Evolutionary conservation across 352 stramenopile species (phyloP).

Genomic region (Phytophthora syringae): DNA sequence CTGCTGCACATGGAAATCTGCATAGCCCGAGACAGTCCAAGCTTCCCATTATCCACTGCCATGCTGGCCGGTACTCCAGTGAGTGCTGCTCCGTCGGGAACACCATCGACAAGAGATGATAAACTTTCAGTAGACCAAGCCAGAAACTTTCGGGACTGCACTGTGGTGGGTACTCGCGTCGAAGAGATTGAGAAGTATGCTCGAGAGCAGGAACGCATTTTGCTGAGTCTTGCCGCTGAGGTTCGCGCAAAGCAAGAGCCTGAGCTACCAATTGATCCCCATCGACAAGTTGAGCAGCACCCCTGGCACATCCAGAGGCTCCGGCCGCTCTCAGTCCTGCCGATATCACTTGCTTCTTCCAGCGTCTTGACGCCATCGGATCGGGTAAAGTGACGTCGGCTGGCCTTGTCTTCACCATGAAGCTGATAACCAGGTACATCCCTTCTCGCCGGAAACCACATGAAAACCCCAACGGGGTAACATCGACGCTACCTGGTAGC

Average conservation of each 20-base stretch:
- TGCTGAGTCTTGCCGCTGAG: conserved; percentile 14
- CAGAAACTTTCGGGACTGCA: conserved; percentile 44
- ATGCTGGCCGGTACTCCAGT: conserved; percentile 30
- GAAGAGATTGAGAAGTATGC: conserved; percentile 53
- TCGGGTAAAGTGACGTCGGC: conserved; percentile 60
- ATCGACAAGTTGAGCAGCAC: background rate
- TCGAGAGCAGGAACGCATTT: conserved; percentile 23
- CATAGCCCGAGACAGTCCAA: conserved; percentile 49
- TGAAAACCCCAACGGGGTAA: background rate
- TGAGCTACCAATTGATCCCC: background rate
- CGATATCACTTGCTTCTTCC: conserved; percentile 47
- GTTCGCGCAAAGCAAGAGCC: conserved; percentile 16
- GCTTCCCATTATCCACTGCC: conserved; percentile 40
- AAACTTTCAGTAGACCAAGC: conserved; percentile 28
- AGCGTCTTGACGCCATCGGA: conserved; percentile 52
- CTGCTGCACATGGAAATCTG: conserved; percentile 59
- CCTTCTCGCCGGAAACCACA: background rate
- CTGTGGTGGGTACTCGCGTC: conserved; percentile 37
- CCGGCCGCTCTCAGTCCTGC: conserved; percentile 9
- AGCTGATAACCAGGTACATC: conserved; percentile 55
- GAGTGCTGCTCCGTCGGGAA: conserved; percentile 13
- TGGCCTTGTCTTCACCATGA: conserved; percentile 43
- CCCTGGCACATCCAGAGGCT: background rate
- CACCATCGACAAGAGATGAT: conserved; percentile 39
- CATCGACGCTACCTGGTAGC: background rate